A percentile compares a stretch with the other conserved stretches of the same genome.
Conservation (phyloP, 2,329 filamentous ascomycete species). For the Teratosphaeriaceae sp. region DNA sequence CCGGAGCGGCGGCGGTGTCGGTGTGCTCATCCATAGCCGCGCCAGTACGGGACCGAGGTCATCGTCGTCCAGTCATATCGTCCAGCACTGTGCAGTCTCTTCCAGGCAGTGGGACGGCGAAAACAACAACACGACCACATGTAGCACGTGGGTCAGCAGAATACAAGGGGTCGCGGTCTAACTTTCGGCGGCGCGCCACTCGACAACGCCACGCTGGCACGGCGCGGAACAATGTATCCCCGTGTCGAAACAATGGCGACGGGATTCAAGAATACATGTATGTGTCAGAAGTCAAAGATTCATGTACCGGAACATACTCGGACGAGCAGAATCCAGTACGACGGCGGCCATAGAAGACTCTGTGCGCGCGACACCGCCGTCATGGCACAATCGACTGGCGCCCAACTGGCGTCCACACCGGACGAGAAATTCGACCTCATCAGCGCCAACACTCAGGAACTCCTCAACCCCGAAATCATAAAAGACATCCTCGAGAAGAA, state of each 20-base stretch:
- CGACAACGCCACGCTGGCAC: too few relatives aligned
- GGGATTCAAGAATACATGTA: too few relatives aligned
- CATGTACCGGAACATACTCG: too few relatives aligned
- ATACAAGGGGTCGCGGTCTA: not conserved
- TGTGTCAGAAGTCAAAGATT: too few relatives aligned
- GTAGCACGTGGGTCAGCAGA: not conserved
- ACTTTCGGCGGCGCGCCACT: too few relatives aligned
- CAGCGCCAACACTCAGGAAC: constrained; percentile 66
- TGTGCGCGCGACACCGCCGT: too few relatives aligned
- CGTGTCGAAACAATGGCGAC: too few relatives aligned
- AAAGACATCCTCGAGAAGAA: constrained; percentile 62
- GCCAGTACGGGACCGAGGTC: constrained; percentile 4
- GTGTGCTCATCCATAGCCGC: constrained; percentile 26
- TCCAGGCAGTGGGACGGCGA: too few relatives aligned
- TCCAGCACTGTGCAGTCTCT: not conserved
- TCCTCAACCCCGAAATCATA: constrained; percentile 78
- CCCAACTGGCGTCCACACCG: constrained; percentile 17
- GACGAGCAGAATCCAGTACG: too few relatives aligned
- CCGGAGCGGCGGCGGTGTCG: constrained; percentile 8
- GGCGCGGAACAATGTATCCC: too few relatives aligned
- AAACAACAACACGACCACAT: too few relatives aligned
- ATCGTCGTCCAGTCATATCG: constrained; percentile 1
- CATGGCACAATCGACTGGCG: constrained; percentile 12
- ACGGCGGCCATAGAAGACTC: too few relatives aligned
- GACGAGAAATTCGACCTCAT: constrained; percentile 69